Conservation (phyloP, 225 moss, liverwort and hornwort species). For the Bryum argenteum region DNA sequence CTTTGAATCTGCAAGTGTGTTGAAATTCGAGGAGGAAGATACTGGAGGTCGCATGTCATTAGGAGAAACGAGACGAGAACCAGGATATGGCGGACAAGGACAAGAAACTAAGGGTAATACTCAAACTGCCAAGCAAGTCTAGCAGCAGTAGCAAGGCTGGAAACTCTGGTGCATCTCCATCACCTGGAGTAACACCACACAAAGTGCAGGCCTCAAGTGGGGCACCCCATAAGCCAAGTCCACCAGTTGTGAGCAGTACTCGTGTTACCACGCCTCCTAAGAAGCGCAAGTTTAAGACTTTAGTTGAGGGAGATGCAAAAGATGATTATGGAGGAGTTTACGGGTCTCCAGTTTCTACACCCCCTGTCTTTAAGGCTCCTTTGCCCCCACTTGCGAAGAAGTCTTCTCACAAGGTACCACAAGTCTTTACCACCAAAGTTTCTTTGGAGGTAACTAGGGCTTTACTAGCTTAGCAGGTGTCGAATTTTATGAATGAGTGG, state of each 20-base stretch:
- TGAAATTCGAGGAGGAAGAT: conserved; percentile 21
- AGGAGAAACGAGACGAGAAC: conserved; percentile 52
- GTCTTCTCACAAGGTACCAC: conserved; percentile 70
- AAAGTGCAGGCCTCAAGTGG: conserved; percentile 50
- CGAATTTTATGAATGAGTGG: conserved; percentile 4
- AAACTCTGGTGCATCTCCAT: conserved; percentile 50
- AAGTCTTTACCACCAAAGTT: not conserved
- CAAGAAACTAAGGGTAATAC: conserved; percentile 99
- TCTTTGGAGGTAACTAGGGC: no score
- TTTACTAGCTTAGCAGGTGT: not conserved
- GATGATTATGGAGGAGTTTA: conserved; percentile 47
- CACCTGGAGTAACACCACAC: conserved; percentile 48
- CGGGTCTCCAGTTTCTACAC: conserved; percentile 34
- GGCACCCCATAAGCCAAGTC: conserved; percentile 29
- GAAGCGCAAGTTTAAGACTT: conserved; percentile 97
- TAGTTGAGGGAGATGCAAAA: conserved; percentile 75
- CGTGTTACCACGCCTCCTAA: conserved; percentile 80
- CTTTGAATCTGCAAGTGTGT: conserved; percentile 24
- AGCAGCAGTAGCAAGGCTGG: conserved; percentile 49
- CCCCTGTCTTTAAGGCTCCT: conserved; percentile 59
- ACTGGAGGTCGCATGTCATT: conserved; percentile 45
- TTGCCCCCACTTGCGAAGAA: conserved; percentile 74
- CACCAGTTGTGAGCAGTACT: conserved; percentile 34
- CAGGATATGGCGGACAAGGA: conserved; percentile 99
- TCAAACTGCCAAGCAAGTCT: conserved; percentile 82